Evolutionary conservation across 2,329 filamentous ascomycete species (phyloP), one percentile per base, ranked within the genome.

Genomic region (Penicillium sp.): DNA sequence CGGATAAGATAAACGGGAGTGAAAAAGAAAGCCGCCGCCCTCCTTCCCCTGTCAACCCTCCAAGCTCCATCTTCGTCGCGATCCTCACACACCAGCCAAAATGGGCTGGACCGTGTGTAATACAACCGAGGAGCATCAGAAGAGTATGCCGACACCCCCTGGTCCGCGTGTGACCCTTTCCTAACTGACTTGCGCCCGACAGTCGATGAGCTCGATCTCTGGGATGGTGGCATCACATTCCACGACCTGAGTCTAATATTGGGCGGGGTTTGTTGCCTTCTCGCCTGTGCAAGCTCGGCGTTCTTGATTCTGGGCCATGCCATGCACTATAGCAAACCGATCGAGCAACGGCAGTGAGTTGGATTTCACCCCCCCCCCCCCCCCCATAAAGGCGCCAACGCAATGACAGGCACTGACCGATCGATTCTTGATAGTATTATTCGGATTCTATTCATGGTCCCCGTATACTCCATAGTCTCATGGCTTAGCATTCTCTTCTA

Each of bases 401-500:
- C 11, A 6, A 16, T 25, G 28, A 31, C 5, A 5, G 8, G 7
- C 9, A 32, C 37, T 41, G 19, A 41, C 34, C 4, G 7, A 13
- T 9, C 8, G 14, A 11, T 31, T 26, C 23, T 54, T 71, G 67
- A 21, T 54, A 86, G 81, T 59, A 88, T 93, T 58, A 90, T 93
- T 53, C 85, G 87, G 33, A 90, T 94, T 51, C 77, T 94, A 14
- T 83, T 89, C 63, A 90, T 93, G 86, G 79, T 93, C 36, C 87
- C 87, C 34, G 74, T 91, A 46, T 93, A 93, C 64, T 76, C 83
- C 37, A 71, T 81, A 28, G 81, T 87, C 15, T 82, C 84, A 26
- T 86, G 86, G 59, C 74, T 89, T 26, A 83, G 81, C 45, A 80
- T 87, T 52, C 72, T 77, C 48, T 88, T 78, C 69, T 90, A 91